These are phyloP conservation scores for Spizellomyces sp. DNA, from an alignment of 192 early-diverging fungal genomes.

Conservation along the genomic window DNA sequence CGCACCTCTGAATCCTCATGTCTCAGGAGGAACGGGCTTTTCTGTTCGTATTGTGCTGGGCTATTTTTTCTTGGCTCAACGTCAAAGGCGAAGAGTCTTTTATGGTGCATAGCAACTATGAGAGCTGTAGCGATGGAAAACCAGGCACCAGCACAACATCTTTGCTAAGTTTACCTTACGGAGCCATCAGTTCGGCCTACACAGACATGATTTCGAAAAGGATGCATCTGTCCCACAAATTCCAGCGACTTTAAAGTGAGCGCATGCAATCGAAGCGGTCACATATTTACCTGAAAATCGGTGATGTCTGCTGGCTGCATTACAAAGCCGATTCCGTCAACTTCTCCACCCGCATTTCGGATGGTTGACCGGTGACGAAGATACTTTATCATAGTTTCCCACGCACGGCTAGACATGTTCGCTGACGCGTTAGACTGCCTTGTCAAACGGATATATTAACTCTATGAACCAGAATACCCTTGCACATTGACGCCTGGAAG, in stretches of 20 bases:
- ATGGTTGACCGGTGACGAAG: slow-evolving; percentile 13
- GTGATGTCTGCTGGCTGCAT: slow-evolving; percentile 18
- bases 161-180: slow-evolving; percentile 6
- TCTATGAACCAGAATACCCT: background rate
- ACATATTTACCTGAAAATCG: slow-evolving; percentile 25
- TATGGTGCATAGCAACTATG: background rate
- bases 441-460: background rate
- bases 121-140: background rate
- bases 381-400: slow-evolving; percentile 31
- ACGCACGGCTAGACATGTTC: slow-evolving; percentile 5
- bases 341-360: slow-evolving; percentile 22
- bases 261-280: background rate
- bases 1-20: too few species aligned
- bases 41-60: too few species aligned
- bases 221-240: slow-evolving; percentile 13
- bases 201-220: slow-evolving; percentile 14
- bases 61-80: too few species aligned
- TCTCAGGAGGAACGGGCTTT: too few species aligned
- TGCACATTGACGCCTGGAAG: background rate
- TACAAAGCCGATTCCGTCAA: slow-evolving; percentile 16
- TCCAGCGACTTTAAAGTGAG: background rate
- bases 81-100: too few species aligned
- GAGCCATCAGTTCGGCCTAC: slow-evolving; percentile 21
- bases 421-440: background rate
- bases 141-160: background rate